Evolutionary conservation across 805 yeast genomes (phyloP), one percentile per base, ranked within the genome.

Genomic region (Lipomyces kockii): DNA sequence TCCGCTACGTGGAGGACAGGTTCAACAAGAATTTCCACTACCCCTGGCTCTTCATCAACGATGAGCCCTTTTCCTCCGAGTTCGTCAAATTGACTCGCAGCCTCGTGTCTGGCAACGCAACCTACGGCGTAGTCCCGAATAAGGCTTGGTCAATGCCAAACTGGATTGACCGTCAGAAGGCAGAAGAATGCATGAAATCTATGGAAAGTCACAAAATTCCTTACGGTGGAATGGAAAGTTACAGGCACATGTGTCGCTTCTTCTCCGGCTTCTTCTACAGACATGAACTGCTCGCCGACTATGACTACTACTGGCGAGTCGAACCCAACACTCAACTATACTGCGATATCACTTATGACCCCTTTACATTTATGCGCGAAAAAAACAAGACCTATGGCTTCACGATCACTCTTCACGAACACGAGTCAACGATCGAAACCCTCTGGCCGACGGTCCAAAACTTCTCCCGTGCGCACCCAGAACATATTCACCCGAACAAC

Each of bases 231-330:
- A 81, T 84, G 17, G 84, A 85, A 63, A 80, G 86, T 20, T 90
- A 90, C 76, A 81, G 94, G 70, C 89, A 88, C 76, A 90, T 90
- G 97, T 90, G 96, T 77, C 86, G 92, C 58, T 90, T 87, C 79
- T 89, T 89, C 77, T 83, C 89, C 8, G 95, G 95, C 68, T 89
- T 87, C 72, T 89, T 91, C 78, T 88, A 83, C 77, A 80, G 84
- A 62, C 89, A 89, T 74, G 83, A 84, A 60, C 78, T 87, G 60
- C 76, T 91, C 77, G 76, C 80, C 61, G 81, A 83, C 17, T 88
- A 88, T 77, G 85, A 83, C 57, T 90, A 86, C 76, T 89, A 88
- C 75, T 92, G 89, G 85, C 87, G 97, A 78, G 93, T 92, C 52
- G 97, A 92, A 80, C 97, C 97, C 14, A 88, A 86, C 73, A 86